Percentiles rank a stretch among this genome's conserved stretches.
Evolutionary conservation across 345 rosid genomes (phyloP).

Genomic region (Abelmoschus esculentus): DNA sequence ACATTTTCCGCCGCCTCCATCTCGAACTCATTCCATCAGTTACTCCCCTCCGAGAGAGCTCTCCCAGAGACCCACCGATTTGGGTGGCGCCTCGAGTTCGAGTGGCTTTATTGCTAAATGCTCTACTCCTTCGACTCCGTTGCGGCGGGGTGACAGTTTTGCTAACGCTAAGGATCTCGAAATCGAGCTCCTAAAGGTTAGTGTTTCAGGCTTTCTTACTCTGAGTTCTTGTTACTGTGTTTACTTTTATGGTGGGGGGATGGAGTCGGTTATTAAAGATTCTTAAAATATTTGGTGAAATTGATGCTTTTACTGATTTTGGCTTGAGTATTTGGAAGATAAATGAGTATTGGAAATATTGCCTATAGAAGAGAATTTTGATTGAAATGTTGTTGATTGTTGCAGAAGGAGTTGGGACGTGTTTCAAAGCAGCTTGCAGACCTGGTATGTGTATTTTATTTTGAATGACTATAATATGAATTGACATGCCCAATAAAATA

Average conservation of each 20-base stretch:
- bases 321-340: not conserved
- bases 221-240: not conserved
- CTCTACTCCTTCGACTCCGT: constrained; percentile 20
- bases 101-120: constrained; percentile 7
- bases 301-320: not conserved
- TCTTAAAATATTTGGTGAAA: not conserved
- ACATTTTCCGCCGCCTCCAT: constrained; percentile 10
- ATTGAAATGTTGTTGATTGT: constrained; percentile 7
- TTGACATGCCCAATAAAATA: not conserved
- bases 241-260: not conserved
- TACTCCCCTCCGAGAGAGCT: constrained; percentile 79
- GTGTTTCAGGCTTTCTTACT: constrained; percentile 3
- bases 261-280: no score
- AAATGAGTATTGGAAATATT: not conserved
- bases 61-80: constrained; percentile 39
- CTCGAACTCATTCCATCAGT: constrained; percentile 10
- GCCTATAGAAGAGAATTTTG: not conserved
- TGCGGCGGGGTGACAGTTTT: constrained; percentile 10
- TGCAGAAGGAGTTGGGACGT: constrained; percentile 57
- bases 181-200: constrained; percentile 64
- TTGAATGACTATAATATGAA: not conserved
- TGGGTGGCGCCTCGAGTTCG: not conserved
- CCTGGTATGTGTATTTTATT: constrained; percentile 20
- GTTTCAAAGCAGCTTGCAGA: constrained; percentile 40
- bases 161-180: constrained; percentile 38